Evolutionary conservation across 2,329 filamentous ascomycete species (phyloP).

Genomic region (Knufia petricola): DNA sequence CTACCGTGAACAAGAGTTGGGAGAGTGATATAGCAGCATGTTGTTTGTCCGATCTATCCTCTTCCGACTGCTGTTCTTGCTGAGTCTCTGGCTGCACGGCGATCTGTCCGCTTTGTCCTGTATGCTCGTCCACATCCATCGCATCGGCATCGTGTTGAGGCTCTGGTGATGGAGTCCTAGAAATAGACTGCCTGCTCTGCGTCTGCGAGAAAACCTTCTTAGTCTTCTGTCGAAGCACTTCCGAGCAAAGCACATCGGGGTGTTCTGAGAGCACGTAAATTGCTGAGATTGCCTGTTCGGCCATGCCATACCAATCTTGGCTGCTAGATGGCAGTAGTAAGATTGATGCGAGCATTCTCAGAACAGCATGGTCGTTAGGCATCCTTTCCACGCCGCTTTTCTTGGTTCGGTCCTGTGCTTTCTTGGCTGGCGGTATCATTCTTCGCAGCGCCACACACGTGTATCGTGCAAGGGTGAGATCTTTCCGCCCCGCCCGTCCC

Average conservation of each 20-base stretch:
- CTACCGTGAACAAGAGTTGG: slow-evolving; percentile 87
- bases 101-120: slow-evolving; percentile 6
- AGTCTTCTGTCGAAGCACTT: slow-evolving; percentile 79
- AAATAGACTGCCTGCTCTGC: slow-evolving; percentile 29
- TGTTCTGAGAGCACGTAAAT: slow-evolving; percentile 93
- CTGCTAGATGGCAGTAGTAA: slow-evolving; percentile 77
- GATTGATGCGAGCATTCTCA: slow-evolving; percentile 70
- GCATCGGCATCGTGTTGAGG: slow-evolving; percentile 18
- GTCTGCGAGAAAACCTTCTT: slow-evolving; percentile 63
- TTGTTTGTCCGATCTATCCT: slow-evolving; percentile 38
- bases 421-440: slow-evolving; percentile 76
- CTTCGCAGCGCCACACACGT: slow-evolving; percentile 87
- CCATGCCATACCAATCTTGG: slow-evolving; percentile 90
- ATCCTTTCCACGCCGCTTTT: slow-evolving; percentile 56
- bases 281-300: slow-evolving; percentile 90
- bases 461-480: slow-evolving; percentile 84
- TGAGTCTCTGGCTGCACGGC: slow-evolving; percentile 12
- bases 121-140: slow-evolving; percentile 25
- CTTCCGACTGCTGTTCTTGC: slow-evolving; percentile 24
- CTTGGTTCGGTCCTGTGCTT: slow-evolving; percentile 59
- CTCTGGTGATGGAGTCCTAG: slow-evolving; percentile 26
- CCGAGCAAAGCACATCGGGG: slow-evolving; percentile 84
- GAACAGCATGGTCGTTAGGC: slow-evolving; percentile 82
- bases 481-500: slow-evolving; percentile 65
- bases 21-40: slow-evolving; percentile 70